Conservation (phyloP, 495 filamentous ascomycete species). For the Penicillium samsonianum region DNA sequence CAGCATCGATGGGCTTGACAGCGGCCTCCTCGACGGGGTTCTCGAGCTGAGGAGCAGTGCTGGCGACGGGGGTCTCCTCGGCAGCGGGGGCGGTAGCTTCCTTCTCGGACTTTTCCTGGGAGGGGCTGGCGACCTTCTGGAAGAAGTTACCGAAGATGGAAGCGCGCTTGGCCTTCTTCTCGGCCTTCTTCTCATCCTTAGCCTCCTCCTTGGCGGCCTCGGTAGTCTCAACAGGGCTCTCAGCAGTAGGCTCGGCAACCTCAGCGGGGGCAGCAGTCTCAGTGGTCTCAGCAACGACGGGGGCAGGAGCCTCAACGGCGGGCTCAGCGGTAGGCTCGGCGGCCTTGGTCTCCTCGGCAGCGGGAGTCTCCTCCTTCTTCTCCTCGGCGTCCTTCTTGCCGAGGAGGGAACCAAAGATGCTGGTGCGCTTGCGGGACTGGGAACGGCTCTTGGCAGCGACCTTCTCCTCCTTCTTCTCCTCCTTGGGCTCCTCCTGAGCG, state of each 20-base stretch:
- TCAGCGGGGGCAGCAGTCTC: slow-evolving; percentile 24
- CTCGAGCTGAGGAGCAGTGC: slow-evolving; percentile 54
- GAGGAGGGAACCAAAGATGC: slow-evolving; percentile 75
- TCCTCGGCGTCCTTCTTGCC: slow-evolving; percentile 71
- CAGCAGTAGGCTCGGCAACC: slow-evolving; percentile 20
- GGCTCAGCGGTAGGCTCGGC: slow-evolving; percentile 27
- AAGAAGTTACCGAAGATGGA: slow-evolving; percentile 57
- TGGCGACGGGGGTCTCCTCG: slow-evolving; percentile 46
- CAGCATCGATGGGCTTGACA: slow-evolving; percentile 46
- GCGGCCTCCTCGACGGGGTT: slow-evolving; percentile 50
- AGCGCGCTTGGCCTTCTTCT: slow-evolving; percentile 51
- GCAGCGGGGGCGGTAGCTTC: slow-evolving; percentile 49
- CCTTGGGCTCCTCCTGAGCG: slow-evolving; percentile 42
- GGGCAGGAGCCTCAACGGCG: slow-evolving; percentile 26
- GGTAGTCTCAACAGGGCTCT: slow-evolving; percentile 27
- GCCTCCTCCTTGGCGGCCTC: slow-evolving; percentile 32
- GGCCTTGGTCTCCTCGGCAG: slow-evolving; percentile 20
- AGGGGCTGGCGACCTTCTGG: slow-evolving; percentile 56
- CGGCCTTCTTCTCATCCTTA: slow-evolving; percentile 44
- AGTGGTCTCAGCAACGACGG: slow-evolving; percentile 33
- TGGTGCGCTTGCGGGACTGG: slow-evolving; percentile 81
- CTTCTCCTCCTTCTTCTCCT: slow-evolving; percentile 50
- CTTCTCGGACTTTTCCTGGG: slow-evolving; percentile 54
- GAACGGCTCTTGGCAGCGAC: slow-evolving; percentile 65
- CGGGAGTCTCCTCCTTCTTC: slow-evolving; percentile 53